Evolutionary conservation across 2,329 filamentous ascomycete species (phyloP), one percentile per base, ranked within the genome.

Genomic region (Zalaria sp.): DNA sequence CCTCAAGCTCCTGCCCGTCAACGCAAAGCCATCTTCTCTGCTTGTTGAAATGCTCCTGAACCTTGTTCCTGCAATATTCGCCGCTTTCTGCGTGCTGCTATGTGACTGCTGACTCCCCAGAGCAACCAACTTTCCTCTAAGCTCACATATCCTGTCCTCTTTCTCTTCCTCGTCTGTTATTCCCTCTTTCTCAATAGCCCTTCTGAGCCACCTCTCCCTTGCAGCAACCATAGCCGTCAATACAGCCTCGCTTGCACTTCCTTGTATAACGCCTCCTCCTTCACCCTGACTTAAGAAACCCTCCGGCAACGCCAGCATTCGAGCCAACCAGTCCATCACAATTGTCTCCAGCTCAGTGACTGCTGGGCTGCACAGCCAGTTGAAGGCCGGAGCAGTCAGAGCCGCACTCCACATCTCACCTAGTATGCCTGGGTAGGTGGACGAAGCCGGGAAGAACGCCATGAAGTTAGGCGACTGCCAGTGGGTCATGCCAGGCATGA

Each of bases 381-480:
- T 96, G 71, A 96, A 96, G 34, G 86, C 86, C 1, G 89, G 86
- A 10, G 84, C 84, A 8, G 79, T 91, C 63, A 95, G 88, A 5
- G 86, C 82, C 4, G 84, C 80, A 35, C 79, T 85, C 68, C 94
- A 96, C 67, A 96, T 79, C 64, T 96, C 89, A 18, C 86, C 89
- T 7, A 96, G 72, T 60, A 94, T 89, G 27, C 79, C 76, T 0
- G 89, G 87, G 57, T 81, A 95, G 31, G 81, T 84, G 41, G 80
- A 79, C 25, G 77, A 79, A 39, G 85, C 85, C 1, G 89, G 83
- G 64, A 91, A 96, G 69, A 93, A 96, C 36, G 89, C 89, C 76
- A 95, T 85, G 71, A 94, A 96, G 57, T 89, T 87, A 10, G 86
- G 89, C 2, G 80, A 85, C 58, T 93, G 81, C 87, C 89, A 96